Base-by-base conservation (phyloP, 306 rosid species). In the Ormosia semicastrata region DNA sequence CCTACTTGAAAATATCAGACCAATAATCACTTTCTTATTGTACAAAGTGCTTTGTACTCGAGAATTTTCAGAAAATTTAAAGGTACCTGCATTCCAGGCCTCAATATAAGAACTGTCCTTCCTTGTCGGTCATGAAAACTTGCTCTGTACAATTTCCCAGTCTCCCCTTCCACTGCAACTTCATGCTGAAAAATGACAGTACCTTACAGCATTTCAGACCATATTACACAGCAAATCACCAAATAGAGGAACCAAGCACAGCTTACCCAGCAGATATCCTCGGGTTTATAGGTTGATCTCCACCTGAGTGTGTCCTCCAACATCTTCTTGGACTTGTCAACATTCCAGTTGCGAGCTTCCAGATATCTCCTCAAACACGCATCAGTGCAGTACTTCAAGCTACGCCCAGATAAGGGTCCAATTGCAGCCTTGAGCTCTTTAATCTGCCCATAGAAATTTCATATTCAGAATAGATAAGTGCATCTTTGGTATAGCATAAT, bases 291-390 rank as follows among this genome's bases (percentile, higher is more conserved):
- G 50, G 79, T 83, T 47, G 91, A 83, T 84, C 98, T 91, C 98
- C 97, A 93, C 69, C 41, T 83, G 13, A 94, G 94, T 2, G 98
- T 85, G n/a, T 91, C 97, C 54, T 84, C 90, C 80, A 93, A 76
- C 97, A 91, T 88, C 87, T 93, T 94, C 89, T 88, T 90, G 9
- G 97, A 62, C 79, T 93, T 93, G 3, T 93, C 91, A 5, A 93
- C 80, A 77, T 93, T 89, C 98, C 98, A 95, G 60, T 86, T 90
- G 13, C 98, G 89, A 83, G 98, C 97, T 70, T 86, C 97, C 76
- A 95, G 68, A 82, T 91, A 93, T 87, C 97, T 90, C 87, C 80
- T 75, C 37, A 95, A 85, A 76, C 98, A 95, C 46, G 79, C 87
- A 76, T 93, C 94, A 1, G 66, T 77, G 82, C 97, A 91, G 75